Conservation (phyloP, 1,284 basidiomycete species). For the Pascua sp. region DNA sequence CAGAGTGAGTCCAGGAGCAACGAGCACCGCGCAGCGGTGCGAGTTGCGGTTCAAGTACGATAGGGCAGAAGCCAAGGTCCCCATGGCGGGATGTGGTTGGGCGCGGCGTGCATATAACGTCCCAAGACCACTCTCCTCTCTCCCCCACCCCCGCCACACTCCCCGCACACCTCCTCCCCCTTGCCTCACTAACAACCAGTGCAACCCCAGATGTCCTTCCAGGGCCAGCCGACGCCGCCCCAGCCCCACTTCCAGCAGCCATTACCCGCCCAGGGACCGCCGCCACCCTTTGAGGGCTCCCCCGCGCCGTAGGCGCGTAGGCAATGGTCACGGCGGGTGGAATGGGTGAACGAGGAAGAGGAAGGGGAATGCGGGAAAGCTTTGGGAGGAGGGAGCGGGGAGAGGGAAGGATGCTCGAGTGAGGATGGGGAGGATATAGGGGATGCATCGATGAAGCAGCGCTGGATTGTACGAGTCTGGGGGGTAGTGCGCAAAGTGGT, state of each 20-base stretch:
- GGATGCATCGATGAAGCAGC: no score
- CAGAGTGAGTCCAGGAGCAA: conserved; percentile 32
- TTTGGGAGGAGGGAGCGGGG: not conserved
- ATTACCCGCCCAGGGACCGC: conserved; percentile 11
- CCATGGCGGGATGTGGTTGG: no score
- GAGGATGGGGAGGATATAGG: no score
- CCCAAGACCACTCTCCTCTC: no score
- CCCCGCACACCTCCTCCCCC: not conserved
- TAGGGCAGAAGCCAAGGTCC: no score
- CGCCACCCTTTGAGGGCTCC: conserved; percentile 8
- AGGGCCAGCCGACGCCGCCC: conserved; percentile 18
- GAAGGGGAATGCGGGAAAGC: no score
- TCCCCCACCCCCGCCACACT: not conserved
- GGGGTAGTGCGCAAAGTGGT: no score
- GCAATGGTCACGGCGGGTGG: not conserved
- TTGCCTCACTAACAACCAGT: conserved; percentile 1
- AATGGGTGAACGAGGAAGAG: no score
- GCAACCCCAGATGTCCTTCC: conserved; percentile 18
- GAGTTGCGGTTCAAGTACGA: no score
- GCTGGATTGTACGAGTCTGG: no score
- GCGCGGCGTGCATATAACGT: not conserved
- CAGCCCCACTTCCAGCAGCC: conserved; percentile 24
- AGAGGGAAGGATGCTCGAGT: no score
- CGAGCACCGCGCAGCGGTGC: no score
- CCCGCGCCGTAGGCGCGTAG: conserved; percentile 3